A percentile compares a stretch with the other conserved stretches of the same genome.
These are phyloP conservation scores for Phlebiopsis gigantea DNA, from an alignment of 768 basidiomycete genomes.

Conservation along the genomic window DNA sequence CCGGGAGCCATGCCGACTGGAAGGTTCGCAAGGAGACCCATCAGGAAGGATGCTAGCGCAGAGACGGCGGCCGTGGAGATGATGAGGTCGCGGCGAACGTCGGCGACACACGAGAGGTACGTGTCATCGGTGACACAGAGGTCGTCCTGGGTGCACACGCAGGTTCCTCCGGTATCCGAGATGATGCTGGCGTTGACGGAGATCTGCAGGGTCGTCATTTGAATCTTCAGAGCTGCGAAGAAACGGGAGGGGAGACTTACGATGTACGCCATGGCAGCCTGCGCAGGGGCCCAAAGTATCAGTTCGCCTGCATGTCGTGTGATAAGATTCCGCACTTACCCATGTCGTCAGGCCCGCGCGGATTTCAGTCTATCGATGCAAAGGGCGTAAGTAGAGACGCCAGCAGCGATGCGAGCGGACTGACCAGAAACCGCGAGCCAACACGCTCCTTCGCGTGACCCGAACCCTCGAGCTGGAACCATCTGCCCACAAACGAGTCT, in stretches of 20 bases:
- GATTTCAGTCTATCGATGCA: slow-evolving; percentile 54
- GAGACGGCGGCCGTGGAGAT: slow-evolving; percentile 77
- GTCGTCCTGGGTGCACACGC: slow-evolving; percentile 62
- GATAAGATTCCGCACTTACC: slow-evolving; percentile 38
- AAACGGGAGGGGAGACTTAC: slow-evolving; percentile 31
- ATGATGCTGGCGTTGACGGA: slow-evolving; percentile 84
- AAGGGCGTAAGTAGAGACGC: background rate
- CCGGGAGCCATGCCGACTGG: slow-evolving; percentile 88
- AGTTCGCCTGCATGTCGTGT: background rate
- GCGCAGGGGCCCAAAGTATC: background rate
- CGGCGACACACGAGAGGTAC: slow-evolving; percentile 52
- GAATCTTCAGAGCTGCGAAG: background rate
- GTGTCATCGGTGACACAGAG: slow-evolving; percentile 44
- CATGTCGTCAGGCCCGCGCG: slow-evolving; percentile 79
- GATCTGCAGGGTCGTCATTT: slow-evolving; percentile 40
- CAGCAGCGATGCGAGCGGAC: slow-evolving; percentile 4
- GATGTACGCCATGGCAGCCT: slow-evolving; percentile 85
- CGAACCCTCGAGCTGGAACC: slow-evolving; percentile 31
- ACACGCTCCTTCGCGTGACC: slow-evolving; percentile 27
- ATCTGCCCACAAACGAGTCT: slow-evolving; percentile 26
- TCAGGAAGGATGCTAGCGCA: slow-evolving; percentile 69
- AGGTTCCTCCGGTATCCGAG: slow-evolving; percentile 73
- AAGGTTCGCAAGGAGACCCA: slow-evolving; percentile 84
- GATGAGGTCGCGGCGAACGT: slow-evolving; percentile 71
- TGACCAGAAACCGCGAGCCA: slow-evolving; percentile 29